Percentiles rank a stretch among this genome's conserved stretches.
Conservation (phyloP, 768 basidiomycete species). For the Boletus edulis region DNA sequence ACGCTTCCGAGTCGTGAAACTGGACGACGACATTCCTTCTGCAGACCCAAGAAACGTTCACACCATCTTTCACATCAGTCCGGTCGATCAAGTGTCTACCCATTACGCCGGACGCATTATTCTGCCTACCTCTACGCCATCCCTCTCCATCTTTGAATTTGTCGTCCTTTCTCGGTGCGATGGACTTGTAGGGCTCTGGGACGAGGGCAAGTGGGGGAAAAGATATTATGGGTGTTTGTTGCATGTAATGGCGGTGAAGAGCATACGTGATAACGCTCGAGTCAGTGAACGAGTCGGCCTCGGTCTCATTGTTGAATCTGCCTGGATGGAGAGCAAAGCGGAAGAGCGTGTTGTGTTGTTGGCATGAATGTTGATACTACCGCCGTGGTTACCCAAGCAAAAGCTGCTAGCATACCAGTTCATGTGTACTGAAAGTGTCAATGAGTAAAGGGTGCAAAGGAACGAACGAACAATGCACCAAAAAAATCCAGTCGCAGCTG, state of each 20-base stretch:
- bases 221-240: conserved; percentile 10
- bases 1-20: conserved; percentile 4
- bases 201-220: conserved; percentile 10
- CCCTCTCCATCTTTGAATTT: conserved; percentile 11
- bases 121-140: conserved; percentile 10
- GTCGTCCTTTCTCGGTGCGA: conserved; percentile 17
- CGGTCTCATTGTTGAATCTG: conserved; percentile 16
- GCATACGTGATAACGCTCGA: background rate
- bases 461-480: background rate
- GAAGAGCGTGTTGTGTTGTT: conserved; percentile 8
- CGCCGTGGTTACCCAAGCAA: no score
- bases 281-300: conserved; percentile 21
- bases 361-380: background rate
- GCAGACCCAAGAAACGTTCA: background rate
- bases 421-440: background rate
- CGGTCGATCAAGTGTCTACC: background rate
- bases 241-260: conserved; percentile 21
- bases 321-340: conserved; percentile 14
- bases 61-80: conserved; percentile 12
- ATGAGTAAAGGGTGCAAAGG: background rate
- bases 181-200: conserved; percentile 1
- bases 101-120: conserved; percentile 14
- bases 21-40: background rate
- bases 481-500: no score
- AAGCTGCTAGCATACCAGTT: no score